Percentiles rank a stretch among this genome's conserved stretches.
Conservation (phyloP, 1,284 basidiomycete species). For the Fistulina hepatica region DNA sequence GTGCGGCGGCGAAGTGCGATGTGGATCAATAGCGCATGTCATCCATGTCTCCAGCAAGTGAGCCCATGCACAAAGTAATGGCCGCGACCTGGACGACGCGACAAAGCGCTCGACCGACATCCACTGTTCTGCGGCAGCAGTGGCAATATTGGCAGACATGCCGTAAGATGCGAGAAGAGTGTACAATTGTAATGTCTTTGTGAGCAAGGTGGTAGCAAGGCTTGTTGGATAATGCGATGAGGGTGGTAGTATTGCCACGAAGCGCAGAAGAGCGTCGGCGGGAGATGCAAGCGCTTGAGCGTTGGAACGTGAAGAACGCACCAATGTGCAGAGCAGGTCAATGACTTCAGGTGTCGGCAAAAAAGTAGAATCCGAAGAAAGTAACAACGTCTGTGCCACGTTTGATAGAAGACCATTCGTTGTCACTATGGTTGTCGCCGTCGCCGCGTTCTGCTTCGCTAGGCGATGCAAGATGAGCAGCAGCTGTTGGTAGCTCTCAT, state of each 20-base stretch:
- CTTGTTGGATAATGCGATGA: slow-evolving; percentile 33
- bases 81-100: slow-evolving; percentile 9
- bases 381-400: slow-evolving; percentile 28
- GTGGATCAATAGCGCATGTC: slow-evolving; percentile 79
- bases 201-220: slow-evolving; percentile 40
- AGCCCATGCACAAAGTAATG: slow-evolving; percentile 38
- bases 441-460: slow-evolving; percentile 41
- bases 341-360: slow-evolving; percentile 49
- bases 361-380: slow-evolving; percentile 26
- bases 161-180: slow-evolving; percentile 66
- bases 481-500: slow-evolving; percentile 44
- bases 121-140: slow-evolving; percentile 49
- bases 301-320: slow-evolving; percentile 53
- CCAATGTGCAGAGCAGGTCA: slow-evolving; percentile 48
- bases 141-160: slow-evolving; percentile 55
- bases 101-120: slow-evolving; percentile 34
- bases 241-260: slow-evolving; percentile 52
- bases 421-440: slow-evolving; percentile 43
- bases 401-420: slow-evolving; percentile 45
- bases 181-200: slow-evolving; percentile 58
- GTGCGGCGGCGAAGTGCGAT: slow-evolving; percentile 76
- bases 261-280: slow-evolving; percentile 65
- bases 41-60: slow-evolving; percentile 63
- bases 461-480: slow-evolving; percentile 54
- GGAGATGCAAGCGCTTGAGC: slow-evolving; percentile 49